Evolutionary conservation across 2,329 filamentous ascomycete species (phyloP), one percentile per base, ranked within the genome.

Genomic region (Dothistroma septosporum): DNA sequence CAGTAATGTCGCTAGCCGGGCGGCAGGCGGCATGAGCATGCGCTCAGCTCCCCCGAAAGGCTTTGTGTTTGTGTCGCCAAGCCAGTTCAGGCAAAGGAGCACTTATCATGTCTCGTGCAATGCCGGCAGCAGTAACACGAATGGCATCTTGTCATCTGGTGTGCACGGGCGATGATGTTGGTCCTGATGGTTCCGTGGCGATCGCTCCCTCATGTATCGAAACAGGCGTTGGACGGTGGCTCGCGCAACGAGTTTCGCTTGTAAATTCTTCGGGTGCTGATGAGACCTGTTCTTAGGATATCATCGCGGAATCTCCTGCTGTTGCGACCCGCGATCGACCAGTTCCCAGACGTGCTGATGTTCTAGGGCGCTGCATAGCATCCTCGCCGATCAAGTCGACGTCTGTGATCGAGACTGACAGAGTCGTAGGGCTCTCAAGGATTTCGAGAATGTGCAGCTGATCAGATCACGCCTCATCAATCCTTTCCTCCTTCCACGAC

Each of bases 401-500:
- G 41, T 16, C 8, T 44, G n/a, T 8, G 41, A n/a, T 44, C 41
- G 8, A 44, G 41, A 19, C 8, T 19, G 8, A 5, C 8, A 19
- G n/a, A n/a, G 41, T 44, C n/a, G n/a, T 44, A 19, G 41, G 19
- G 35, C 41, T 44, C 14, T 44, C 41, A 44, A 16, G 41, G 16
- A 44, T n/a, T 19, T 44, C 12, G 37, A 16, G 33, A 16, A 44
- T n/a, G 37, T 44, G 7, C 37, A n/a, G 37, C 12, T 44, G 12
- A 7, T 7, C 16, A n/a, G 16, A 2, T n/a, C 12, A 44, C 24
- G n/a, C 21, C 22, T 70, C 66, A 69, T 24, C 61, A 58, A 22
- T 62, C 63, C 57, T 80, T 82, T 35, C 80, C 81, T 66, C 83
- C 87, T 64, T 90, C 84, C 1, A 94, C 91, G 8, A 93, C 85